Conservation (phyloP, 2,329 filamentous ascomycete species). For the Paecilomyces formosus region DNA sequence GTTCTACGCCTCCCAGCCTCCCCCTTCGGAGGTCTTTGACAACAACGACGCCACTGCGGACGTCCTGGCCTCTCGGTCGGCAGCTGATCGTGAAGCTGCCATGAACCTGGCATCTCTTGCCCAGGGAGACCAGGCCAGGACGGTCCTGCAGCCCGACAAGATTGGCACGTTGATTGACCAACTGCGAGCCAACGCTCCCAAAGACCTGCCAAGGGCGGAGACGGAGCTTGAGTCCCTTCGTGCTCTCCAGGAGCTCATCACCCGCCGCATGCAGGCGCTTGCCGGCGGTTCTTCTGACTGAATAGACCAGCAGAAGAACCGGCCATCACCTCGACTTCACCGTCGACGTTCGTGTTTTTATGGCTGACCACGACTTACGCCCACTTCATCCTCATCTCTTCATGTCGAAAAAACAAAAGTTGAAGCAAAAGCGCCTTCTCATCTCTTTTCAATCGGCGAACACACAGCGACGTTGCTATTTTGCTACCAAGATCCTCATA, state of each 20-base stretch:
- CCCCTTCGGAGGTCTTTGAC: conserved; percentile 6
- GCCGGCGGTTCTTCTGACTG: conserved; percentile 1
- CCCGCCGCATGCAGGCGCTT: conserved; percentile 20
- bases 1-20: conserved; percentile 20
- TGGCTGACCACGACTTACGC: neutral
- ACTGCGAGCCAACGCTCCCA: conserved; percentile 19
- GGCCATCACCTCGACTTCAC: neutral
- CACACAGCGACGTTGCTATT: neutral
- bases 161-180: conserved; percentile 23
- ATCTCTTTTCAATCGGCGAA: neutral
- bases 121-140: conserved; percentile 7
- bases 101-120: conserved; percentile 24
- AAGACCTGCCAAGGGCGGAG: conserved; percentile 15
- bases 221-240: conserved; percentile 23
- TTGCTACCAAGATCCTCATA: neutral
- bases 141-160: conserved; percentile 10
- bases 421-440: neutral
- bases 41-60: conserved; percentile 12
- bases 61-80: conserved; percentile 17
- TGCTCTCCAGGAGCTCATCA: conserved; percentile 22
- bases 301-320: neutral
- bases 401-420: neutral
- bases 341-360: neutral
- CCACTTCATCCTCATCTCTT: neutral
- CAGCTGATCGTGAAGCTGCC: conserved; percentile 24